Percentiles rank a stretch among this genome's conserved stretches.
These are phyloP conservation scores for Allantophomopsis lycopodina DNA, from an alignment of 2,329 filamentous ascomycete genomes.

Conservation along the genomic window DNA sequence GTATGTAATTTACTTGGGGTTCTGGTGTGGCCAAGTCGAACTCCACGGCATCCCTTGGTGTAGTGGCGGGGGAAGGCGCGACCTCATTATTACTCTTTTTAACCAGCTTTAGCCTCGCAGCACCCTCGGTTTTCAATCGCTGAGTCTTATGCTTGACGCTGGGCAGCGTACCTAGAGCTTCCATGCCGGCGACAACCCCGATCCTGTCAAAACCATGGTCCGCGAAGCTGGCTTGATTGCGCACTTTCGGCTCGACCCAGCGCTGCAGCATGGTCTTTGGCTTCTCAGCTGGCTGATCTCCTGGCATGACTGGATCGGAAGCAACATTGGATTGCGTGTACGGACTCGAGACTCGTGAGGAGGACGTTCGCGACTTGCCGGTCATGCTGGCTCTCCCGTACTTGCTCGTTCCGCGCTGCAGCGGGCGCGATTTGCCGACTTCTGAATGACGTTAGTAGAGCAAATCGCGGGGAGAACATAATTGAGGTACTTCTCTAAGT, in stretches of 20 bases:
- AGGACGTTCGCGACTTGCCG: neutral
- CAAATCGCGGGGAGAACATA: no score
- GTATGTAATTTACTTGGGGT: conserved; percentile 4
- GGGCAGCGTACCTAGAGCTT: conserved; percentile 62
- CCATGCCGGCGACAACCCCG: conserved; percentile 75
- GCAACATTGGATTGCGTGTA: conserved; percentile 1
- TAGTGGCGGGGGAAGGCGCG: conserved; percentile 9
- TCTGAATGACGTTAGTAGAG: no score
- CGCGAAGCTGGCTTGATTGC: conserved; percentile 51
- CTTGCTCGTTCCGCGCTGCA: no score
- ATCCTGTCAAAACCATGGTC: conserved; percentile 57
- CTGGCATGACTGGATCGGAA: conserved; percentile 3
- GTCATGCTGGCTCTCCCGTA: no score
- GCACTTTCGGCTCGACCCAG: conserved; percentile 44
- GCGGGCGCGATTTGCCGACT: no score
- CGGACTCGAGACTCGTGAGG: neutral
- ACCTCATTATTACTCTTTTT: conserved; percentile 12
- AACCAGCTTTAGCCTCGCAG: conserved; percentile 2
- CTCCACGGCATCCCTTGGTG: conserved; percentile 5
- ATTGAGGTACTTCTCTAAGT: no score
- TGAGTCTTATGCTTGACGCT: conserved; percentile 41
- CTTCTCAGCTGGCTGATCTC: conserved; percentile 7
- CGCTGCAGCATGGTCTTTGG: conserved; percentile 17
- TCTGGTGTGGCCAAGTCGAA: conserved; percentile 9
- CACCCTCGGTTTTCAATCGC: conserved; percentile 11